Base-by-base conservation (phyloP, 148 eudicot species). In the Cornus controversa region DNA sequence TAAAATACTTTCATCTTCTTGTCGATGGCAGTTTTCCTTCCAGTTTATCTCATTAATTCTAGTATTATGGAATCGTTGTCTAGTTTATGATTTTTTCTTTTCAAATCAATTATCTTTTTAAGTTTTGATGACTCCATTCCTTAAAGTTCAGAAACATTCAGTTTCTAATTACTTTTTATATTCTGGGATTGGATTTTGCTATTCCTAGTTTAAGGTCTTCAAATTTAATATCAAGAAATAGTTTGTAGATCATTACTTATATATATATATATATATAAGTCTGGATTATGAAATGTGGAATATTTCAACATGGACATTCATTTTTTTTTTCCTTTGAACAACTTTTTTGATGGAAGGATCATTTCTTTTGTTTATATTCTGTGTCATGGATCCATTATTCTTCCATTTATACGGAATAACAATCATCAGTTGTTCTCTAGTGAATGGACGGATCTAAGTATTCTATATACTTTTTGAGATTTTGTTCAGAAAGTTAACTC, bases 1-100 rank as follows among this genome's bases (percentile, higher is more conserved):
- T 88, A 60, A 9, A 31, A 34, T 62, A 60, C 29, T 66, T 18
- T 42, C n/a, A 67, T 74, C 66, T 67, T 25, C 66, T 26, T 24
- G 29, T 69, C 37, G 26, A 18, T 42, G 0, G 10, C 0, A 29
- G 34, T 45, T 23, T 25, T 22, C 45, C 18, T 64, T 45, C 24
- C 26, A 65, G 29, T 23, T 8, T 20, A 23, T 53, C 53, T 42
- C 2, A 63, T n/a, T 24, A 28, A 42, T 16, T 67, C 23, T 74
- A 45, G 36, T n/a, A 16, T 36, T 64, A 42, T 11, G 13, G 45
- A 40, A 2, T 40, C 5, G 71, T 42, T 57, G 40, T 71, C 45
- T 15, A 60, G 10, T 25, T n/a, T n/a, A n/a, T n/a, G n/a, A n/a
- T n/a, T n/a, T n/a, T n/a, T n/a, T n/a, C n/a, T 8, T 37, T 57